Conservation (phyloP, 2,329 filamentous ascomycete genomes). For the Plectosphaerella sp. region DNA sequence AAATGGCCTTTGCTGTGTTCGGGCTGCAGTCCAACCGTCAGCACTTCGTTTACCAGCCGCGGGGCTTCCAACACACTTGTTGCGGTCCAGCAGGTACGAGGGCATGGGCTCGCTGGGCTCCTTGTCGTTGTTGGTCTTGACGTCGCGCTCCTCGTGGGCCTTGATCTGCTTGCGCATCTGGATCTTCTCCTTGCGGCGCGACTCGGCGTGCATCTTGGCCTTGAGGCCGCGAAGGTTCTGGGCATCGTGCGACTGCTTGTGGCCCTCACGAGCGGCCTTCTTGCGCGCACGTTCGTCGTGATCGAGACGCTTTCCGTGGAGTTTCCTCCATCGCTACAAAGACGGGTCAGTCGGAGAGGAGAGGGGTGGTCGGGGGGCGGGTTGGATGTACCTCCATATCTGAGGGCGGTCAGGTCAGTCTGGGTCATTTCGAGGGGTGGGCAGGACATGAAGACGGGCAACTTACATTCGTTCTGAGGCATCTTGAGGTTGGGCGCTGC, state of each 20-base stretch:
- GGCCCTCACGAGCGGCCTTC: constrained; percentile 78
- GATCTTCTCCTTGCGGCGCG: constrained; percentile 95
- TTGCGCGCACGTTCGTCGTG: constrained; percentile 89
- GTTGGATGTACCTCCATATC: constrained; percentile 3
- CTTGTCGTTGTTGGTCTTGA: constrained; percentile 81
- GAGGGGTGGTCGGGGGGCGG: not conserved
- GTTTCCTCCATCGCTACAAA: constrained; percentile 65
- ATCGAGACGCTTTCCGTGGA: constrained; percentile 56
- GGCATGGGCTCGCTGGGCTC: constrained; percentile 79
- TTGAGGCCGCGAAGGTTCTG: constrained; percentile 89
- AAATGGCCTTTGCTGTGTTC: constrained; percentile 63
- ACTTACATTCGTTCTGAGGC: constrained; percentile 68
- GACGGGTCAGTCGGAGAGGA: constrained; percentile 22
- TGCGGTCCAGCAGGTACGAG: constrained; percentile 89
- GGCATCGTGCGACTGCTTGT: constrained; percentile 83
- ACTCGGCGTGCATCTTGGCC: constrained; percentile 91
- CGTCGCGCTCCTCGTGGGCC: constrained; percentile 91
- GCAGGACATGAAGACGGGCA: no score
- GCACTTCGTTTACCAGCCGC: constrained; percentile 8
- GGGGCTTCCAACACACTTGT: constrained; percentile 23
- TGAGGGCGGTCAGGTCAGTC: not conserved
- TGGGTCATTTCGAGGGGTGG: no score
- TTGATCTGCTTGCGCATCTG: constrained; percentile 95
- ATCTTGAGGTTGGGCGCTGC: constrained; percentile 8
- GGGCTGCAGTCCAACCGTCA: constrained; percentile 30